phyloP scores from a whole-genome alignment of 2,329 filamentous ascomycete species.

The Colletotrichum abscissum region DNA sequence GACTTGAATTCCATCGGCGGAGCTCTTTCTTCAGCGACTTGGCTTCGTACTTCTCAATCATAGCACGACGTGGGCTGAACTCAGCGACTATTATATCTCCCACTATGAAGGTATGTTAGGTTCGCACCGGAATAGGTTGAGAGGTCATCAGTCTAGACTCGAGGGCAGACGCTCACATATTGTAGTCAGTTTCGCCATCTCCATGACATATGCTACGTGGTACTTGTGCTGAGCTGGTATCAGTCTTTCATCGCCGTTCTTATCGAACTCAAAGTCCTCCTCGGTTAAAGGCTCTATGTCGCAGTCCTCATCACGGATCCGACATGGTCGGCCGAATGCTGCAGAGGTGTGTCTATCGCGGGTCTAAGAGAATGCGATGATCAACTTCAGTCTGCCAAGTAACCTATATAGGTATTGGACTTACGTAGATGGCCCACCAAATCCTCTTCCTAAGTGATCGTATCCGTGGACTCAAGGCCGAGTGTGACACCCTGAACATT shows the following conservation, averaged over 20 bases:
- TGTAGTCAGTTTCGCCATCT: conserved; percentile 49
- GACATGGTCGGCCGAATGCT: conserved; percentile 47
- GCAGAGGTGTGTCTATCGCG: conserved; percentile 50
- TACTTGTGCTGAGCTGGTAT: conserved; percentile 40
- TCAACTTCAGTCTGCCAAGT: neutral
- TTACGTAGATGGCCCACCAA: conserved; percentile 29
- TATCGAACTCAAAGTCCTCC: conserved; percentile 46
- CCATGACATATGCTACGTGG: conserved; percentile 48
- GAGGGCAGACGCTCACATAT: conserved; percentile 40
- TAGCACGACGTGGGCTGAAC: conserved; percentile 15
- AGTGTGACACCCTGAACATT: neutral
- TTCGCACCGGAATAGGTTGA: neutral
- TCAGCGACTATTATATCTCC: conserved; percentile 5
- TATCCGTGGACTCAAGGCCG: neutral
- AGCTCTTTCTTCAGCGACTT: neutral
- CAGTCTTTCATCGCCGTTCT: conserved; percentile 30
- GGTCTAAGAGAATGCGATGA: neutral
- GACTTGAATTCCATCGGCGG: neutral
- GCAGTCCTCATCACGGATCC: conserved; percentile 51
- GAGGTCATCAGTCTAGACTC: neutral
- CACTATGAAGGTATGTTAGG: neutral
- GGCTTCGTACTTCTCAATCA: neutral
- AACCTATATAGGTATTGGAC: neutral
- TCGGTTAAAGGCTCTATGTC: conserved; percentile 47
- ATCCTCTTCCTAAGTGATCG: conserved; percentile 16